Evolutionary conservation across 768 basidiomycete genomes (phyloP), one percentile per base, ranked within the genome.

Genomic region (Calocera viscosa): DNA sequence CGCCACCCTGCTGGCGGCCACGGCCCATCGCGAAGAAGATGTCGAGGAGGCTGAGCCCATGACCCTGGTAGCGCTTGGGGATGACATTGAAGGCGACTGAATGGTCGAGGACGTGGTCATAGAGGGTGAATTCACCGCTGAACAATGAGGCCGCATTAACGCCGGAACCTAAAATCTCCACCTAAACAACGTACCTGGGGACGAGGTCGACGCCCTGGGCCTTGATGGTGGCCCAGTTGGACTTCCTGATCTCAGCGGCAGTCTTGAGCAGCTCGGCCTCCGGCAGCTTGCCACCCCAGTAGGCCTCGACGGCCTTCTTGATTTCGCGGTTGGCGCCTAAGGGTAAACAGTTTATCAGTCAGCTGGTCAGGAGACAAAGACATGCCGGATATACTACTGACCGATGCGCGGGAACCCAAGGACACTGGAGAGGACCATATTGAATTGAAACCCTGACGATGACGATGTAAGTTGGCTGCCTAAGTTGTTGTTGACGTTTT

Each of bases 1-100:
- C 94, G 68, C 86, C 88, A 70, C 86, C 90, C 43, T 89, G 83
- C 79, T 99, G 96, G 71, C 95, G 91, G 67, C 96, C 96, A 79
- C 96, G 95, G 65, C 95, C 96, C 90, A 98, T 94, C 73, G 96
- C 96, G 73, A 99, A 98, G 80, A 91, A 96, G 75, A 94, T 87
- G 79, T 99, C 95, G 71, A 98, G 86, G 70, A 86, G 82, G 32
- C 91, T 91, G 65, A 99, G 80, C 67, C 87, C 86, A 71, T 91
- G 88, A 65, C 89, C 88, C 68, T 84, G 80, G 78, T 98, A 99
- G 72, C 94, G 91, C 79, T 90, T 86, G 72, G 95, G 95, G 77
- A 99, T 90, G 74, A 89, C 92, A 77, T 97, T 96, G 85, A 99
- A 95, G 49, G 90, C 87, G 69, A 88, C 85, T 70, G 93, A 93